Conservation (phyloP, 148 eudicot species). For the Persicaria maculosa region DNA sequence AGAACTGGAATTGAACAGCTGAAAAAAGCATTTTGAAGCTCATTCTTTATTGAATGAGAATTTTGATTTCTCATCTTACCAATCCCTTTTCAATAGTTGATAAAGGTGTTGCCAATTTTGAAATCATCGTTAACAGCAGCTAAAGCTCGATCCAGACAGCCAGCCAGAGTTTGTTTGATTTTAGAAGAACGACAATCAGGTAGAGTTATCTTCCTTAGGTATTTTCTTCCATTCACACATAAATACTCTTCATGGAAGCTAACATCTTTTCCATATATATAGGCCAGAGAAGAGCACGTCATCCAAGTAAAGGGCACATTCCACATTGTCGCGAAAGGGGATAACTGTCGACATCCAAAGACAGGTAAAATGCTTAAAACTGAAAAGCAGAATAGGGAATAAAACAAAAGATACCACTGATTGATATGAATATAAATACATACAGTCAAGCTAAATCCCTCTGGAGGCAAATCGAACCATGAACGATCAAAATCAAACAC, state of each 20-base stretch:
- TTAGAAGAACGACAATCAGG: slow-evolving; percentile 77
- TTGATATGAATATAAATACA: too few species aligned
- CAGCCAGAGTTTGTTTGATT: slow-evolving; percentile 78
- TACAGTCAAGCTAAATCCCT: too few species aligned
- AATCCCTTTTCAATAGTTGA: slow-evolving; percentile 62
- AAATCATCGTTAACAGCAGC: slow-evolving; percentile 66
- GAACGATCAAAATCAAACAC: too few species aligned
- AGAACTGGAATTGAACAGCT: neutral
- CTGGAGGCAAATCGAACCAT: too few species aligned
- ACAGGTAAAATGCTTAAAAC: neutral
- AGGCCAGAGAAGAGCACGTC: slow-evolving; percentile 85
- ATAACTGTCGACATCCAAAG: slow-evolving; percentile 50
- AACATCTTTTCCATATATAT: slow-evolving; percentile 80
- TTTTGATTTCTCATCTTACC: slow-evolving; percentile 34
- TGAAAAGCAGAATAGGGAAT: too few species aligned
- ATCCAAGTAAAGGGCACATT: slow-evolving; percentile 78
- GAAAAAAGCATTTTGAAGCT: too few species aligned
- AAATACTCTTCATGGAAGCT: slow-evolving; percentile 63
- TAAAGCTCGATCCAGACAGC: slow-evolving; percentile 68
- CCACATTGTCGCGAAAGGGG: slow-evolving; percentile 89
- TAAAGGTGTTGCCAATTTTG: slow-evolving; percentile 52
- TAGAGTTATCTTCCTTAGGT: slow-evolving; percentile 50
- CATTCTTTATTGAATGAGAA: too few species aligned
- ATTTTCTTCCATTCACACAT: slow-evolving; percentile 73
- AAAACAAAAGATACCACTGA: too few species aligned